Evolutionary conservation across 805 yeast species (phyloP).

Genomic region (Ogataea pilisensis): DNA sequence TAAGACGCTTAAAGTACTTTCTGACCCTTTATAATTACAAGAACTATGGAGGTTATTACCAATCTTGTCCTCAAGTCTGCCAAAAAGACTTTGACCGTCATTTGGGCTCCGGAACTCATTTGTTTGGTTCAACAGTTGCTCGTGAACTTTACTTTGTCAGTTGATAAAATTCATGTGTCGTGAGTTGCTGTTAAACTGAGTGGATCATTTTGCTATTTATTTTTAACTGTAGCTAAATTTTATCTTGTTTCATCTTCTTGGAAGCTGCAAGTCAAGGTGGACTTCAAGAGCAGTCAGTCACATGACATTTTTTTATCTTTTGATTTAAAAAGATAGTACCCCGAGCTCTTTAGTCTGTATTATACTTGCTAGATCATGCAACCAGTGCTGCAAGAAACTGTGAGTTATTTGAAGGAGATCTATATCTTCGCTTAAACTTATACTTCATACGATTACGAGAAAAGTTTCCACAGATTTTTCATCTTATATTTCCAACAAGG

Average conservation of each 20-base stretch:
- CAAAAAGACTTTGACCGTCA: no score
- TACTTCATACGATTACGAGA: conserved; percentile 9
- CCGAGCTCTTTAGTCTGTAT: conserved; percentile 21
- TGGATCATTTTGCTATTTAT: not conserved
- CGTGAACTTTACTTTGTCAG: conserved; percentile 1
- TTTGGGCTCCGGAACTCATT: no score
- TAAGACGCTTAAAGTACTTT: conserved; percentile 31
- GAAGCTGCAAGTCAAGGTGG: conserved; percentile 22
- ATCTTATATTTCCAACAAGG: no score
- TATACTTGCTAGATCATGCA: conserved; percentile 18
- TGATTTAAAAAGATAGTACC: conserved; percentile 4
- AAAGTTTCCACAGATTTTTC: no score
- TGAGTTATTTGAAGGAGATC: conserved; percentile 2
- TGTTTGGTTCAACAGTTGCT: not conserved
- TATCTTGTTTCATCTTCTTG: not conserved
- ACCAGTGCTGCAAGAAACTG: conserved; percentile 14
- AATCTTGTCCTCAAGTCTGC: no score
- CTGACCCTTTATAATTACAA: conserved; percentile 23
- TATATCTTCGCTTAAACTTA: not conserved
- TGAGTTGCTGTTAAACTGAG: not conserved
- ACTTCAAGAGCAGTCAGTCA: conserved; percentile 13
- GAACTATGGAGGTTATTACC: conserved; percentile 6
- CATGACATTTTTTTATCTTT: not conserved
- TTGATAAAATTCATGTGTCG: not conserved
- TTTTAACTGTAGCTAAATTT: no score